Evolutionary conservation across 129 eudicot genomes (phyloP), one percentile per base, ranked within the genome.

Genomic region (Flaveria trinervia): DNA sequence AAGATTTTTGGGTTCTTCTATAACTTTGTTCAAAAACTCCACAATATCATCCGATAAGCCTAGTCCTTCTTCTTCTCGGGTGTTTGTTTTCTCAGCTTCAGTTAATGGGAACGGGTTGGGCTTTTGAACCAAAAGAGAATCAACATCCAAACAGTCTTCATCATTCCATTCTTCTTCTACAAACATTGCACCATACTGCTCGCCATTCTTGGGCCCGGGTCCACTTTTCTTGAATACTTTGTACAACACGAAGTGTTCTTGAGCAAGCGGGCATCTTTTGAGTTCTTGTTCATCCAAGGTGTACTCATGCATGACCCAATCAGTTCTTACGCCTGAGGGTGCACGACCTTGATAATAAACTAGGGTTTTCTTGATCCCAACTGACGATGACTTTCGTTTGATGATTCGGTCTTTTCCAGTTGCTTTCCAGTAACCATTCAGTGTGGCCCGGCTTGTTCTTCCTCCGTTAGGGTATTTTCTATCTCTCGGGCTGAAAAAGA

Each of bases 221-320:
- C 98, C 98, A 45, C 98, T 93, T 76, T 93, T 93, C 83, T 90
- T 90, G 65, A 49, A 93, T 6, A 93, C 74, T 80, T 93, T 93
- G 84, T 86, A 90, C n/a, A 93, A 77, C 7, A 81, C 88, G 69
- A 85, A 93, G 68, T 79, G 90, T 20, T 90, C 92, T 72, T 86
- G 85, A 15, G 70, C 87, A 56, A 50, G 50, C 7, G 73, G 86
- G 80, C 97, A 93, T 79, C 98, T 88, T 66, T 82, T 85, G 22
- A 90, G 91, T 85, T 90, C 98, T 65, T 93, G 89, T 65, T 90
- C 98, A 45, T 88, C 98, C 81, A 93, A 70, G 28, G 85, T 85
- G 71, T 93, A 93, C 74, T 93, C 98, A 44, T 93, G 97, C 98
- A 93, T 93, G 20, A 93, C 98, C 98, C 98, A 93, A 55, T 93